These are phyloP conservation scores for Pichia sporocuriosa DNA, from an alignment of 805 yeast genomes.

Conservation along the genomic window DNA sequence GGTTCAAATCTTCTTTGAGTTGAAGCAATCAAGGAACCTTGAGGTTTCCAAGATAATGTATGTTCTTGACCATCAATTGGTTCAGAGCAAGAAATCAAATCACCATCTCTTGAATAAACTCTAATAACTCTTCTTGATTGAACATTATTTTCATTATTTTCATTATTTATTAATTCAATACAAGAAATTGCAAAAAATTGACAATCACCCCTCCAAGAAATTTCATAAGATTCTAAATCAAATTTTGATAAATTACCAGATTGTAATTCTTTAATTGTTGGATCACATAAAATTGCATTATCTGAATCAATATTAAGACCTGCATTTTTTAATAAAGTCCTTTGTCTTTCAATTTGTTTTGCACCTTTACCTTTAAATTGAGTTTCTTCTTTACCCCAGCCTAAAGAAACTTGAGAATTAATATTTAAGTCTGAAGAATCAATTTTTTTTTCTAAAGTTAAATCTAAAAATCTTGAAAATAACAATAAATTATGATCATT, in stretches of 20 bases:
- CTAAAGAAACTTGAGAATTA: conserved; percentile 87
- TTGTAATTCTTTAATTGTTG: conserved; percentile 75
- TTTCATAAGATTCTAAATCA: conserved; percentile 43
- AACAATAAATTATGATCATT: conserved; percentile 52
- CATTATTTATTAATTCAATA: no score
- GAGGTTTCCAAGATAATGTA: conserved; percentile 79
- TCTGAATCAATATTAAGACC: conserved; percentile 62
- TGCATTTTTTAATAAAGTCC: conserved; percentile 49
- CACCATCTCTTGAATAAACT: conserved; percentile 71
- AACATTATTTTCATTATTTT: conserved; percentile 39
- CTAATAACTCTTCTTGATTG: conserved; percentile 65
- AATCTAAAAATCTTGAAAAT: conserved; percentile 73
- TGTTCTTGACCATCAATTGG: conserved; percentile 81
- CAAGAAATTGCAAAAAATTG: conserved; percentile 68
- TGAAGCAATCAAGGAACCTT: conserved; percentile 80
- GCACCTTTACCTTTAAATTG: conserved; percentile 95
- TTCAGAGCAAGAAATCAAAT: conserved; percentile 80
- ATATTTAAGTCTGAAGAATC: conserved; percentile 54
- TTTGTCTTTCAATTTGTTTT: conserved; percentile 64
- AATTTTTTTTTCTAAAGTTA: conserved; percentile 58
- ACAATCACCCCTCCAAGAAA: conserved; percentile 97
- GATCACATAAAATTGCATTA: conserved; percentile 59
- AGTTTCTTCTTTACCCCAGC: conserved; percentile 97
- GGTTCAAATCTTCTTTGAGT: conserved; percentile 56
- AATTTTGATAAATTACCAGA: conserved; percentile 51